These are phyloP conservation scores for Lichtheimia ornata DNA, from an alignment of 371 early-diverging fungal genomes.

Conservation along the genomic window DNA sequence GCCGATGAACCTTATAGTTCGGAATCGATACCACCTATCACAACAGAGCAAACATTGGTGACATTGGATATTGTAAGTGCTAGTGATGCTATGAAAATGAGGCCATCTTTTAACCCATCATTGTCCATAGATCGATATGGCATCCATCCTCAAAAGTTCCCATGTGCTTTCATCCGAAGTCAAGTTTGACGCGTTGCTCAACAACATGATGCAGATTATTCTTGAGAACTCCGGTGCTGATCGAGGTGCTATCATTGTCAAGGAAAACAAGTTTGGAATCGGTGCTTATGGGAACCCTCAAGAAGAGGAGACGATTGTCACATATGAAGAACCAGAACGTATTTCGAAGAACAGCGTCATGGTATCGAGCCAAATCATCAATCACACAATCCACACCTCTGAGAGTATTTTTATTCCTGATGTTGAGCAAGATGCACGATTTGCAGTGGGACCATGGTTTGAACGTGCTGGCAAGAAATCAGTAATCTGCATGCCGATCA, in stretches of 20 bases:
- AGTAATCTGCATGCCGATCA: too few relatives aligned
- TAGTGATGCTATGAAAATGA: too few relatives aligned
- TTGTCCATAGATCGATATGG: constrained; percentile 29
- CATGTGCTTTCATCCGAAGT: constrained; percentile 52
- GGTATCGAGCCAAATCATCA: constrained; percentile 37
- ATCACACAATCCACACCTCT: constrained; percentile 41
- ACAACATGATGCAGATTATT: constrained; percentile 47
- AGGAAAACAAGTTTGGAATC: constrained; percentile 38
- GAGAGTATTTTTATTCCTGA: constrained; percentile 46
- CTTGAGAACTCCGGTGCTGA: constrained; percentile 50
- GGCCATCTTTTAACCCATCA: too few relatives aligned
- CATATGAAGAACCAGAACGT: constrained; percentile 41
- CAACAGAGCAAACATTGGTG: constrained; percentile 49
- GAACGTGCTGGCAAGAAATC: constrained; percentile 42
- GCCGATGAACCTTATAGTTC: constrained; percentile 28
- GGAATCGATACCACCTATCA: constrained; percentile 28
- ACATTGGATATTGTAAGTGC: too few relatives aligned
- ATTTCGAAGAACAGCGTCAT: constrained; percentile 32
- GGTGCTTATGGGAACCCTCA: constrained; percentile 44
- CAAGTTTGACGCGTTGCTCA: constrained; percentile 40
- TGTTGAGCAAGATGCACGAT: constrained; percentile 40
- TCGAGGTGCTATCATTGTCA: constrained; percentile 46
- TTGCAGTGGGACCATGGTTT: constrained; percentile 49
- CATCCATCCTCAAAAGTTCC: constrained; percentile 49
- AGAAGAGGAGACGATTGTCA: constrained; percentile 28